Evolutionary conservation across 306 rosid species (phyloP), one percentile per base, ranked within the genome.

Genomic region (Prunus fruticosa): DNA sequence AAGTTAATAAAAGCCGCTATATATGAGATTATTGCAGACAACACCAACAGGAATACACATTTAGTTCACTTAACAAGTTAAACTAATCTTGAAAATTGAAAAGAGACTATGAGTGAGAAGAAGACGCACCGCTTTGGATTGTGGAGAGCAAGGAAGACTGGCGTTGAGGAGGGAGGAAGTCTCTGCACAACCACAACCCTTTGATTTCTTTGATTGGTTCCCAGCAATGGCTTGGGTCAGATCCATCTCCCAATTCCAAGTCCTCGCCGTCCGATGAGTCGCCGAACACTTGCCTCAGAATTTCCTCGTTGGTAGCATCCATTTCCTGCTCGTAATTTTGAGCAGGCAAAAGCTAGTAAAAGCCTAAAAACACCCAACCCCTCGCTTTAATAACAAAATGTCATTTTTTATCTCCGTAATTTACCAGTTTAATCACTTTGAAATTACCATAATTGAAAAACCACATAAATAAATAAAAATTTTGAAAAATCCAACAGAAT

Each of bases 271-370:
- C 90, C 73, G 88, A 89, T 53, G 91, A 89, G 18, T 80, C 82
- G 50, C 98, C 98, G 66, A 93, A 91, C 11, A 89, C 92, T 76
- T 83, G 79, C 57, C 84, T 82, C 51, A 89, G 67, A 54, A 88
- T 41, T 0, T 74, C 81, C 60, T 79, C 58, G 15, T 52, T 25
- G 12, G 41, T 80, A 1, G 61, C 83, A 4, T 81, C 82, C 72
- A 78, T 84, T n/a, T 64, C 71, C 46, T 57, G 1, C 0, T 5
- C 1, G 16, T 34, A 15, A 20, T 14, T 71, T 54, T 38, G 76
- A 54, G 28, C 16, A 41, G 50, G 27, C 67, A 64, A 23, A 8
- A 6, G 27, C 11, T 19, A 58, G 30, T 22, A 54, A 13, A 63
- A 15, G 20, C 20, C n/a, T 30, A 13, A 11, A 2, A 22, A 2